phyloP scores from a whole-genome alignment of 352 stramenopile species.

The Elongisporangium prolatum region DNA sequence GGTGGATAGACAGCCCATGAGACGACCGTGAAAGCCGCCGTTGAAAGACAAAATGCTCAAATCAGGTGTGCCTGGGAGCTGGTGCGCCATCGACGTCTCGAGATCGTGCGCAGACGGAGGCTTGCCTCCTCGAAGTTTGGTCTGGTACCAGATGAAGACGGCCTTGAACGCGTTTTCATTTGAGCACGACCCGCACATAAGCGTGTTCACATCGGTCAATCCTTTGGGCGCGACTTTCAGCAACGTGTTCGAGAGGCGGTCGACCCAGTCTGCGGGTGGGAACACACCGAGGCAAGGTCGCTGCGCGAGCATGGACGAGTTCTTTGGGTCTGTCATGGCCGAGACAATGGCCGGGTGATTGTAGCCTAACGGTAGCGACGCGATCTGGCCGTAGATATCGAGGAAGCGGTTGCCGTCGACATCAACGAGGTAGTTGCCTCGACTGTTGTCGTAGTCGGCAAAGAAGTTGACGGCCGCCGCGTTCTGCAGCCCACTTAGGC shows the following conservation, averaged over 20 bases:
- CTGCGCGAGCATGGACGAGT: slow-evolving; percentile 65
- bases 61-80: slow-evolving; percentile 59
- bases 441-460: slow-evolving; percentile 65
- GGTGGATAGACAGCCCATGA: slow-evolving; percentile 76
- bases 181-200: slow-evolving; percentile 86
- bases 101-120: slow-evolving; percentile 59
- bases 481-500: slow-evolving; percentile 60
- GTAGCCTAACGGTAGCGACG: slow-evolving; percentile 81
- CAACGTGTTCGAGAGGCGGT: slow-evolving; percentile 61
- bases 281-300: slow-evolving; percentile 75
- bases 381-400: slow-evolving; percentile 83
- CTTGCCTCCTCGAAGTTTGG: slow-evolving; percentile 49
- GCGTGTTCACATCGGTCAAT: slow-evolving; percentile 71
- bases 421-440: slow-evolving; percentile 83
- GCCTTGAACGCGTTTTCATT: slow-evolving; percentile 87
- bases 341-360: slow-evolving; percentile 74
- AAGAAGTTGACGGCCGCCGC: slow-evolving; percentile 73
- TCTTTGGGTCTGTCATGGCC: slow-evolving; percentile 54
- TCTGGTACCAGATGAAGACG: slow-evolving; percentile 88
- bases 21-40: slow-evolving; percentile 72
- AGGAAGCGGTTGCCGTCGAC: slow-evolving; percentile 82
- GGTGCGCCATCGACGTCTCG: slow-evolving; percentile 67
- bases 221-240: slow-evolving; percentile 47
- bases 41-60: slow-evolving; percentile 83
- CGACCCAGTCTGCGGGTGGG: slow-evolving; percentile 68